phyloP scores from a whole-genome alignment of 352 stramenopile genomes.

The Phytophthora crassamura region DNA sequence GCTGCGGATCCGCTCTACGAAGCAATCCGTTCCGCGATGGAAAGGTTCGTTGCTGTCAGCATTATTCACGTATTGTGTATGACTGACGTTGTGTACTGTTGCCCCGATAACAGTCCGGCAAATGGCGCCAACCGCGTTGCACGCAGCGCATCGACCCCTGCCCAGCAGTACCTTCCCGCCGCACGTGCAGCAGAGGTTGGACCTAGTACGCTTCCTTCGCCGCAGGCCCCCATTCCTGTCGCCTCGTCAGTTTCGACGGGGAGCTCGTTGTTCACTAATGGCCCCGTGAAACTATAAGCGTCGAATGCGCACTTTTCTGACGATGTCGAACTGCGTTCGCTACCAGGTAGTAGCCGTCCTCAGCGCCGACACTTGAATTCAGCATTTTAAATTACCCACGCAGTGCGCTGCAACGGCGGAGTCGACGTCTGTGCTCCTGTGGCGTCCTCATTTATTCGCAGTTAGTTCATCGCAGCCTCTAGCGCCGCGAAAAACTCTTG shows the following conservation, averaged over 20 bases:
- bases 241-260: constrained; percentile 26
- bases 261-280: constrained; percentile 45
- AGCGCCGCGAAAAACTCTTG: constrained; percentile 72
- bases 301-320: not conserved
- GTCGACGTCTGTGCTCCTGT: not conserved
- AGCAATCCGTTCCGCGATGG: constrained; percentile 68
- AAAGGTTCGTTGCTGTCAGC: constrained; percentile 50
- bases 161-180: constrained; percentile 7
- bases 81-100: constrained; percentile 7
- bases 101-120: constrained; percentile 45
- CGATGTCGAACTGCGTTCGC: constrained; percentile 12
- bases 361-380: constrained; percentile 16
- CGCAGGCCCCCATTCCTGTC: constrained; percentile 10
- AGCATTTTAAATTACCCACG: constrained; percentile 45
- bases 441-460: not conserved
- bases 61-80: not conserved
- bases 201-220: not conserved
- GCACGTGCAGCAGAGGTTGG: constrained; percentile 2
- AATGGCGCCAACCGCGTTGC: constrained; percentile 66
- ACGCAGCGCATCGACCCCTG: constrained; percentile 25
- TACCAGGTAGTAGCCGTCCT: no score
- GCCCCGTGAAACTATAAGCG: constrained; percentile 51
- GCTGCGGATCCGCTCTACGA: constrained; percentile 89
- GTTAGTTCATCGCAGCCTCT: constrained; percentile 52
- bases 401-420: no score